Percentiles rank a stretch among this genome's conserved stretches.
Evolutionary conservation across 2,329 filamentous ascomycete genomes (phyloP).

Genomic region (Coleophoma cylindrospora): DNA sequence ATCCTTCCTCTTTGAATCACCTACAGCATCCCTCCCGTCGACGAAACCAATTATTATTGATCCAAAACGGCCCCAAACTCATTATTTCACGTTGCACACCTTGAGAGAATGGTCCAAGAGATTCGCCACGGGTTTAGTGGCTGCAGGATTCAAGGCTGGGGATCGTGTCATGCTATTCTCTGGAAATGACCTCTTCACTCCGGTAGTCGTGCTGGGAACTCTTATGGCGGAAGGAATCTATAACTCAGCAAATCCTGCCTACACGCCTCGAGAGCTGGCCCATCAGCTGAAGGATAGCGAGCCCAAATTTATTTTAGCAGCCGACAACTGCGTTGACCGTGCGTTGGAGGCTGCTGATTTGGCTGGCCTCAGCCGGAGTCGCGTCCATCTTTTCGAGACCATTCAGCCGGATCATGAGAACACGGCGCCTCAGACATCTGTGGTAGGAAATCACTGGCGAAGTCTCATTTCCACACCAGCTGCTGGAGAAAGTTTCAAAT

Average conservation of each 20-base stretch:
- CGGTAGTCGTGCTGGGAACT: conserved; percentile 63
- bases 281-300: conserved; percentile 68
- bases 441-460: not conserved
- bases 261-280: conserved; percentile 62
- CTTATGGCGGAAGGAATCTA: conserved; percentile 74
- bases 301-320: conserved; percentile 58
- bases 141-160: conserved; percentile 57
- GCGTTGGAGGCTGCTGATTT: conserved; percentile 59
- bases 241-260: conserved; percentile 66
- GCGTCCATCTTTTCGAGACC: conserved; percentile 61
- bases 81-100: conserved; percentile 27
- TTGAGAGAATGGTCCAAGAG: conserved; percentile 68
- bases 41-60: too few species aligned
- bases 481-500: not conserved
- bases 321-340: conserved; percentile 50
- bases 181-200: conserved; percentile 69
- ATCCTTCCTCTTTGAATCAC: too few species aligned
- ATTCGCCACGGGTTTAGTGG: conserved; percentile 59
- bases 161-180: conserved; percentile 70
- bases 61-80: not conserved
- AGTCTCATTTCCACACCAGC: not conserved
- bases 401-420: conserved; percentile 10
- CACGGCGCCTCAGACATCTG: not conserved
- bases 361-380: conserved; percentile 44
- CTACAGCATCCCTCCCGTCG: too few species aligned